Conservation (phyloP, 2,329 filamentous ascomycete species). For the Rhinocladiella similis region DNA sequence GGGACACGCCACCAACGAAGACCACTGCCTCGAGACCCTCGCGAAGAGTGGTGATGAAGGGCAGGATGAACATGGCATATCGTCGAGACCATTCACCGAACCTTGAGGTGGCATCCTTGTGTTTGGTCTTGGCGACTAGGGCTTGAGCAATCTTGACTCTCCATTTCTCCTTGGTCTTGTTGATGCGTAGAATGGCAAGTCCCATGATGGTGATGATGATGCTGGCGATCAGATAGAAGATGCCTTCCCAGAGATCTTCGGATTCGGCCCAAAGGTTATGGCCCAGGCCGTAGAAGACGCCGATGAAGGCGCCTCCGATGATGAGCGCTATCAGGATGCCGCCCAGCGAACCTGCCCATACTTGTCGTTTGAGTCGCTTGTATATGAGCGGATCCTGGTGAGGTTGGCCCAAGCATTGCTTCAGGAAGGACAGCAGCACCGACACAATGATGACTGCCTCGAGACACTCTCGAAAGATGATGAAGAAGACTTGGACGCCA, state of each 20-base stretch:
- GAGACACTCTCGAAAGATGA: conserved; percentile 81
- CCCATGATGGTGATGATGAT: conserved; percentile 83
- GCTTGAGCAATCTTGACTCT: conserved; percentile 74
- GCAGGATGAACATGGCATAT: conserved; percentile 82
- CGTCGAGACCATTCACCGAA: conserved; percentile 70
- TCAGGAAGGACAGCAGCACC: conserved; percentile 81
- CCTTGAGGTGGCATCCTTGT: conserved; percentile 40
- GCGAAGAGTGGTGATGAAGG: conserved; percentile 82
- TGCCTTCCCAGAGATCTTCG: conserved; percentile 79
- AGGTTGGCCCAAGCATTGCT: conserved; percentile 69
- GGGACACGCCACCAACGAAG: conserved; percentile 81
- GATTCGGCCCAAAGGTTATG: conserved; percentile 65
- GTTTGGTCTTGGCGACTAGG: conserved; percentile 56
- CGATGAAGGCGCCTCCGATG: conserved; percentile 68
- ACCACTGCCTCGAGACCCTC: conserved; percentile 85
- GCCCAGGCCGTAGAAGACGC: conserved; percentile 70
- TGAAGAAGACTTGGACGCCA: conserved; percentile 82
- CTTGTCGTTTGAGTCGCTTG: conserved; percentile 66
- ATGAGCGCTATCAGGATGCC: conserved; percentile 66
- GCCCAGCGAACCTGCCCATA: conserved; percentile 64
- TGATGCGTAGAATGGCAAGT: conserved; percentile 74
- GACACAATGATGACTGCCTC: conserved; percentile 85
- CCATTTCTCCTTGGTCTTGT: conserved; percentile 86
- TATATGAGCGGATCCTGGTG: conserved; percentile 62
- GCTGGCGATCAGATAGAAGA: conserved; percentile 72